Base-by-base conservation (phyloP, 1,139 yeast genomes). In the Pichia cactophila region DNA sequence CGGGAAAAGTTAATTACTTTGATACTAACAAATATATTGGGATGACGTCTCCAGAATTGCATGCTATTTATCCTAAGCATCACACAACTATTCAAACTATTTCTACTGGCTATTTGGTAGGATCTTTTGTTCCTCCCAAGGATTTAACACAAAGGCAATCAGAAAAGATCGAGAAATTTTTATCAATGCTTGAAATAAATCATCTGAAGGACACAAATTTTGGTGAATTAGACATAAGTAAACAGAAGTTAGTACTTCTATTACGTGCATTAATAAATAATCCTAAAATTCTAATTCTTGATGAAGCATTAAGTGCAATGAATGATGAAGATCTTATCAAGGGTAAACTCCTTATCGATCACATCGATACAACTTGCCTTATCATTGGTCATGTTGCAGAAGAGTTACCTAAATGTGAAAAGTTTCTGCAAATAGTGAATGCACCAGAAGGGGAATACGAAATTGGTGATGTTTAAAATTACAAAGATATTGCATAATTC, bases 271-370 rank as follows among this genome's bases (percentile, higher is more conserved):
- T 89, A 16, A 73, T 86, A 46, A 87, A 86, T 64, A 71, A 78
- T 54, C 98, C 98, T 0, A 77, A 78, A 45, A 68, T 92, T 3
- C 69, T 92, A 45, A 84, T 92, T 48, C 70, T 92, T 3, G 98
- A 92, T 63, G 98, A 92, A 68, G 96, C 97, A 0, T 81, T 92
- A 55, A 86, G 96, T 16, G 94, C 92, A 33, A 87, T 90, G 94
- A 88, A 85, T 46, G 83, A 80, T 51, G 76, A 69, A 33, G 72
- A 82, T 40, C 75, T 89, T 65, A 70, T 72, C 26, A 72, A 72
- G 53, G 89, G 96, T 56, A 89, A 86, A 60, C 69, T 71, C 16
- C 62, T 83, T n/a, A 70, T 89, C 16, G 75, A 78, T 42, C 65
- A 73, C 26, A 79, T 84, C 72, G 52, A 57, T 12, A 73, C 77